These are phyloP conservation scores for Populus hybrid DNA, from an alignment of 441 rosid genomes.

Conservation along the genomic window DNA sequence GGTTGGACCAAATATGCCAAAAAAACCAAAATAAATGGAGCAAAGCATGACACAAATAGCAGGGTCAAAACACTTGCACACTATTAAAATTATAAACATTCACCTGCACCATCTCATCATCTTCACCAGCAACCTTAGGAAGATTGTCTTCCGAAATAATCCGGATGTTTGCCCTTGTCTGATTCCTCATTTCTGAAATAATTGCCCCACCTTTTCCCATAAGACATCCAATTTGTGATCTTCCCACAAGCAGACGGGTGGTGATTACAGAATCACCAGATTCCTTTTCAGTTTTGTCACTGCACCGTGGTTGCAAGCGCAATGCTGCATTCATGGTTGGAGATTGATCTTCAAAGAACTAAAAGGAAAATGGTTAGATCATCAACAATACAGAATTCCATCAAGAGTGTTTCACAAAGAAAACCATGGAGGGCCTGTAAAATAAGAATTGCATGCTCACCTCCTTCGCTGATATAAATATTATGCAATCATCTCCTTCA, in stretches of 20 bases:
- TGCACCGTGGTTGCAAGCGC: constrained; percentile 89
- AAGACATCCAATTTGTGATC: constrained; percentile 95
- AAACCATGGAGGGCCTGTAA: constrained; percentile 3
- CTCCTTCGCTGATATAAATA: constrained; percentile 83
- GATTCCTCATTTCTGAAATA: constrained; percentile 86
- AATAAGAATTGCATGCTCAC: constrained; percentile 27
- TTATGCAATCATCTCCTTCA: constrained; percentile 85
- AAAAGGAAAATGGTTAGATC: constrained; percentile 14
- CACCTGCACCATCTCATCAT: constrained; percentile 99
- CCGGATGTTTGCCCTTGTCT: constrained; percentile 87
- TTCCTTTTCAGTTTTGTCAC: constrained; percentile 92
- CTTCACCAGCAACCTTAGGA: constrained; percentile 86
- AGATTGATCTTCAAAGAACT: constrained; percentile 86
- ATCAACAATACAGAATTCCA: constrained; percentile 8
- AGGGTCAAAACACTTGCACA: not conserved
- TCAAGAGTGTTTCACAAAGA: not conserved
- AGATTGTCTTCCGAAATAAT: constrained; percentile 81
- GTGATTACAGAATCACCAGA: constrained; percentile 81
- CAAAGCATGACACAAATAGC: not conserved
- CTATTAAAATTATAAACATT: constrained; percentile 7
- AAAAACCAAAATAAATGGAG: not conserved
- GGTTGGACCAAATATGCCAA: not conserved
- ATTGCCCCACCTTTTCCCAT: constrained; percentile 98
- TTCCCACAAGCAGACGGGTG: constrained; percentile 90
- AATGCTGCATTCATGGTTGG: constrained; percentile 85